Evolutionary conservation across 1,139 yeast species (phyloP).

Genomic region (Saccharomyces hybrid): DNA sequence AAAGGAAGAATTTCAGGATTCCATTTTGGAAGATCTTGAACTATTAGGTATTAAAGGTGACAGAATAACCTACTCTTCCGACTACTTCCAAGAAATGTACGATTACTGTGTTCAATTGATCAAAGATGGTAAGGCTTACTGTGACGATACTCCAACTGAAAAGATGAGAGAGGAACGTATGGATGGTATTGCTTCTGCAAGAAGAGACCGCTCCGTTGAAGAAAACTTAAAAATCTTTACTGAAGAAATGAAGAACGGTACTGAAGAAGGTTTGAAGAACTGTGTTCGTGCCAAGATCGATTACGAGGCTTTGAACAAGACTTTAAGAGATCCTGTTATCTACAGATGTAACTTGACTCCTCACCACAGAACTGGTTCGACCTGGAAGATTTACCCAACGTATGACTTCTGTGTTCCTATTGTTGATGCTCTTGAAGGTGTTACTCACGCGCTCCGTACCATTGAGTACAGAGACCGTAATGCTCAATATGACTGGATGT

Average conservation of each 20-base stretch:
- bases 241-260: constrained; percentile 86
- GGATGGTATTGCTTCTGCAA: constrained; percentile 85
- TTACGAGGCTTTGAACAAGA: constrained; percentile 80
- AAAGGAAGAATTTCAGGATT: constrained; percentile 84
- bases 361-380: constrained; percentile 88
- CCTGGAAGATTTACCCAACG: constrained; percentile 95
- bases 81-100: constrained; percentile 86
- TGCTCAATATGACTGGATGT: constrained; percentile 95
- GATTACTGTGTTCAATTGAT: constrained; percentile 76
- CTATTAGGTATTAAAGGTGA: constrained; percentile 91
- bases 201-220: constrained; percentile 87
- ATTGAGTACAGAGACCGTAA: constrained; percentile 97
- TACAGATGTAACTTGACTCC: constrained; percentile 95
- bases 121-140: constrained; percentile 91
- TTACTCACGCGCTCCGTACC: constrained; percentile 94
- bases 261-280: constrained; percentile 81
- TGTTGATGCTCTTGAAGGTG: constrained; percentile 92
- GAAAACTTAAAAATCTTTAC: constrained; percentile 81
- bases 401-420: constrained; percentile 98
- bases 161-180: constrained; percentile 96
- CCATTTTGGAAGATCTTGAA: constrained; percentile 83
- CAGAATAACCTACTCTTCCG: constrained; percentile 77
- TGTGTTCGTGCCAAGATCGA: constrained; percentile 96
- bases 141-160: constrained; percentile 92
- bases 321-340: constrained; percentile 93